Evolutionary conservation across 176 grass and related monocot species (phyloP).

Genomic region (Eleusine coracana): DNA sequence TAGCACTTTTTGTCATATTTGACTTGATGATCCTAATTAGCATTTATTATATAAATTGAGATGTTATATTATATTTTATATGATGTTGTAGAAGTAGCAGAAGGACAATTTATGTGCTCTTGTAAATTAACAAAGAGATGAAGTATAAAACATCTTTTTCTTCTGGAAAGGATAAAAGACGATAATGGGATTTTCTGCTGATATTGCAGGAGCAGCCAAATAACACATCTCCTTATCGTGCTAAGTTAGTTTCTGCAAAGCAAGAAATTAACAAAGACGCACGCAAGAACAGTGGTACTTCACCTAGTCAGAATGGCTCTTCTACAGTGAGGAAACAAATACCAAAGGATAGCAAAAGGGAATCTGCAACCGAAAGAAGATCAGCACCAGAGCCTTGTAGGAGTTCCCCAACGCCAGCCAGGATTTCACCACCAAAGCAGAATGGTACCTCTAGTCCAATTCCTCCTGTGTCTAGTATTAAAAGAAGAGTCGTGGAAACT

Average conservation of each 20-base stretch:
- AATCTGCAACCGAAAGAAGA: slow-evolving; percentile 36
- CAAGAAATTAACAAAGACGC: slow-evolving; percentile 58
- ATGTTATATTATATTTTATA: background rate
- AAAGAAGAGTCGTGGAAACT: slow-evolving; percentile 66
- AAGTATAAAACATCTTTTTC: background rate
- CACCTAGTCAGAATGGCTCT: slow-evolving; percentile 41
- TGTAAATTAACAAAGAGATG: slow-evolving; percentile 16
- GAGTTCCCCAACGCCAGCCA: slow-evolving; percentile 34
- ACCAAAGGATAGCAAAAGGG: slow-evolving; percentile 47
- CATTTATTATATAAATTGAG: background rate
- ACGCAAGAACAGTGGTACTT: slow-evolving; percentile 40
- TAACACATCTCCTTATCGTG: slow-evolving; percentile 52
- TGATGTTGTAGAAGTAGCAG: slow-evolving; percentile 24
- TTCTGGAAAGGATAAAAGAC: slow-evolving; percentile 11
- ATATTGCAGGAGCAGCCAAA: slow-evolving; percentile 70
- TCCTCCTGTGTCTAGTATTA: slow-evolving; percentile 50
- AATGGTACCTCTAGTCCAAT: slow-evolving; percentile 39
- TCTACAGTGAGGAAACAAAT: slow-evolving; percentile 47
- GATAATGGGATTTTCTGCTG: slow-evolving; percentile 50
- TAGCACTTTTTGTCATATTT: background rate
- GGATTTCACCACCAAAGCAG: slow-evolving; percentile 45
- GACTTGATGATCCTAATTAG: background rate
- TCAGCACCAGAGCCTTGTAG: slow-evolving; percentile 40
- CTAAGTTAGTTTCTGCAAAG: slow-evolving; percentile 49
- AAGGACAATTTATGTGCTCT: background rate